Base-by-base conservation (phyloP, 768 basidiomycete genomes). In the Pleurotus cornucopiae region DNA sequence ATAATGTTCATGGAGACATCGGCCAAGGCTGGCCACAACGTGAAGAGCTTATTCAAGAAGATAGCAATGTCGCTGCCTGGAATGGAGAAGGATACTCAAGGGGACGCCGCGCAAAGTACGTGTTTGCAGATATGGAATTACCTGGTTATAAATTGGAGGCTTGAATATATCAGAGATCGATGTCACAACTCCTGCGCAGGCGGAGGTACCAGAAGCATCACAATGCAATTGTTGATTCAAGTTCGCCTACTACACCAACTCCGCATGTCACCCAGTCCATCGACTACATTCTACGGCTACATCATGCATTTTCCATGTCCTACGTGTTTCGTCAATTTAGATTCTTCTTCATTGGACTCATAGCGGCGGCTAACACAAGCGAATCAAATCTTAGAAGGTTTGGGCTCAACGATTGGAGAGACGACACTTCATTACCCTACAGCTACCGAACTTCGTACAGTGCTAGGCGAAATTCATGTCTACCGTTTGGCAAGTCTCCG, bases 1-100 rank as follows among this genome's bases (percentile, higher is more conserved):
- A 92, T 98, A 62, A 92, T 98, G 88, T 97, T 96, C 68, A 98
- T 98, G 88, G 97, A 99, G 74, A 98, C 97, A 6, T 97, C 94
- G 25, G 97, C 97, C 26, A 99, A 99, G 70, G 97, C 97, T 5
- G 97, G 97, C 2, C 97, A 98, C 70, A 99, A 99, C 61, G 97
- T 99, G 59, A 99, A 99, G 77, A 91, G 91, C 62, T 71, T 99
- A 62, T 99, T 99, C 81, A 95, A 98, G 78, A 98, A 98, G 80
- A 99, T 99, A 62, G 97, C 97, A 1, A 86, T 98, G 88, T 94
- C 94, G 2, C 73, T 99, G 49, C 96, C 97, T 16, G 97, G 97
- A 11, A 94, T 94, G 84, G 93, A 95, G 65, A 93, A 89, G 68
- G 91, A 88, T 37, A 77, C 64, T 20, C 85, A 86, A 60, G 73